Conservation (phyloP, 2,329 filamentous ascomycete genomes). For the Aspergillus neotritici region DNA sequence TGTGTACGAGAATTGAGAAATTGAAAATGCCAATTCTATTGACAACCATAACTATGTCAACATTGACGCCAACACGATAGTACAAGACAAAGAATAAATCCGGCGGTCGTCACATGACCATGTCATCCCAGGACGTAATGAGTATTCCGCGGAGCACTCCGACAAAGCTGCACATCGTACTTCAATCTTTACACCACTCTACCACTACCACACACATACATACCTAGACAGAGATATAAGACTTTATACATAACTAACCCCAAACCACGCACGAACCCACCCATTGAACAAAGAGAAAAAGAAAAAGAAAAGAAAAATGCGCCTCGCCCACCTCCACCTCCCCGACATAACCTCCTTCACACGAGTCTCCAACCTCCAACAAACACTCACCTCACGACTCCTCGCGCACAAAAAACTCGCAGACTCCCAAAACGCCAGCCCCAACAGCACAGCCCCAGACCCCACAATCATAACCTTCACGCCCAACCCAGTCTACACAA, state of each 20-base stretch:
- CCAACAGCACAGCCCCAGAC: conserved; percentile 43
- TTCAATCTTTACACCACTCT: too few species aligned
- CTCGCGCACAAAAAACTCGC: conserved; percentile 55
- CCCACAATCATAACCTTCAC: conserved; percentile 78
- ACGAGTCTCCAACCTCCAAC: conserved; percentile 53
- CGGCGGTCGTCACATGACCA: neutral
- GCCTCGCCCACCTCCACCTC: conserved; percentile 58
- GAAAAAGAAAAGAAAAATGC: too few species aligned
- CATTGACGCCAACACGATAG: too few species aligned
- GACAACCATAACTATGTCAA: too few species aligned
- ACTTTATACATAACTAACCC: neutral
- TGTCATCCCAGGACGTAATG: too few species aligned
- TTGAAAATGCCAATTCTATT: too few species aligned
- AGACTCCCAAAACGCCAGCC: conserved; percentile 15
- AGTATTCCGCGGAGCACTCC: neutral
- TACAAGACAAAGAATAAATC: too few species aligned
- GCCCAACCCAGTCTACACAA: conserved; percentile 77
- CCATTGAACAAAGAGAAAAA: too few species aligned
- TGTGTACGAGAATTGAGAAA: too few species aligned
- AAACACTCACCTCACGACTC: conserved; percentile 50
- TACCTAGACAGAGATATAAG: too few species aligned
- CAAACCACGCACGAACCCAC: neutral
- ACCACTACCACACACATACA: neutral
- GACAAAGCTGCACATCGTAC: too few species aligned
- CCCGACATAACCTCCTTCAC: conserved; percentile 50